A percentile compares a stretch with the other conserved stretches of the same genome.
Evolutionary conservation across 192 early-diverging fungal species (phyloP).

Genomic region (Coemansia sp.): DNA sequence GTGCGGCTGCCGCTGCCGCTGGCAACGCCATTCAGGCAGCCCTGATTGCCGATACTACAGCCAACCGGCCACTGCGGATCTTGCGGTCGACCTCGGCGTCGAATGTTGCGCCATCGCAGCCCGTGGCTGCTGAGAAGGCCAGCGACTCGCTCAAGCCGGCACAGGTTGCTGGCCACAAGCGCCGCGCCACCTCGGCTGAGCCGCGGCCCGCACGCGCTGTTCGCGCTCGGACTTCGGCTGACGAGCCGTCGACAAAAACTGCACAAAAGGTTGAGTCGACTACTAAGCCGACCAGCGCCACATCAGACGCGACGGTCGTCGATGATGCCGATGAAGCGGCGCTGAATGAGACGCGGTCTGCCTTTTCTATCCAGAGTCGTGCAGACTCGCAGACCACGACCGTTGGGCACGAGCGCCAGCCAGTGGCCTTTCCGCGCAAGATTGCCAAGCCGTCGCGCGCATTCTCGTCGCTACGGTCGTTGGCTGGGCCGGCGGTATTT

Average conservation of each 20-base stretch:
- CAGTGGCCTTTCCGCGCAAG: conserved; percentile 11
- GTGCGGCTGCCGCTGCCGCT: conserved; percentile 3
- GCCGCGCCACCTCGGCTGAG: conserved; percentile 22
- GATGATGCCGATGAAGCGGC: conserved; percentile 6
- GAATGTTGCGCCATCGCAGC: conserved; percentile 11
- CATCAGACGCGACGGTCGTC: conserved; percentile 11
- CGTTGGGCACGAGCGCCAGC: conserved; percentile 14
- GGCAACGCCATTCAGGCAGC: conserved; percentile 1
- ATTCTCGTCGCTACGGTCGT: conserved; percentile 25
- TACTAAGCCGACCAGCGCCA: conserved; percentile 1
- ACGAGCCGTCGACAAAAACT: not conserved
- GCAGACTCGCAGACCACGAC: conserved; percentile 39
- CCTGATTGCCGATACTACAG: not conserved
- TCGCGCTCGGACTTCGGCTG: conserved; percentile 10
- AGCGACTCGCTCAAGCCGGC: conserved; percentile 5
- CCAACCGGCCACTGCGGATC: conserved; percentile 11
- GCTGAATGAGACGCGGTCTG: conserved; percentile 15
- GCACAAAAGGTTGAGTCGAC: not conserved
- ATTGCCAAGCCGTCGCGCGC: conserved; percentile 43
- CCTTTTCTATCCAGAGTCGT: conserved; percentile 13
- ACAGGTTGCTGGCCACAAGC: conserved; percentile 32
- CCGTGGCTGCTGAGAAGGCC: not conserved
- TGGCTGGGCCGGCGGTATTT: conserved; percentile 12
- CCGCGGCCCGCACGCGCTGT: conserved; percentile 16
- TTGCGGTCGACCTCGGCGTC: conserved; percentile 23